Conservation (phyloP, 495 filamentous ascomycete genomes). For the Beverwykella pulmonaria region DNA sequence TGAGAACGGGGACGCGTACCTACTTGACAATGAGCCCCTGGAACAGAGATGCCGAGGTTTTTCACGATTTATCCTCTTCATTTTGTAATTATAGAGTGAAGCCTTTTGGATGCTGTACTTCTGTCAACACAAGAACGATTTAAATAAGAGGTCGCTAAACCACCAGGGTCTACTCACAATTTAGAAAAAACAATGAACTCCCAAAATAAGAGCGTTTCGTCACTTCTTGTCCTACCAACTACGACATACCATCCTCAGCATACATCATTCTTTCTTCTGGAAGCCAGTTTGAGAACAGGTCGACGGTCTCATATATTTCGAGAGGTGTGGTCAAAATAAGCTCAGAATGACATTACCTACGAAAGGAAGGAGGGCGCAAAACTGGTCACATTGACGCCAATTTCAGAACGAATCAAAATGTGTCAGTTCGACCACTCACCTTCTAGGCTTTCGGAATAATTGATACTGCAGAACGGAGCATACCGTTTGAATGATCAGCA, state of each 20-base stretch:
- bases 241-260: not conserved
- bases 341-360: not conserved
- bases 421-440: not conserved
- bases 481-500: no score
- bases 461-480: no score
- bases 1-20: not conserved
- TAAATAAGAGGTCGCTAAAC: not conserved
- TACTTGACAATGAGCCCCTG: not conserved
- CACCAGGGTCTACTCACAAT: not conserved
- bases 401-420: not conserved
- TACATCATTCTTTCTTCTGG: not conserved
- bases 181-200: not conserved
- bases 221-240: not conserved
- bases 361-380: not conserved
- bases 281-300: not conserved
- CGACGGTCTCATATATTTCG: not conserved
- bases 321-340: not conserved
- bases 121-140: not conserved
- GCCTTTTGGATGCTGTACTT: not conserved
- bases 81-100: not conserved
- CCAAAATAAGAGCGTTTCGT: not conserved
- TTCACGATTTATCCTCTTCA: not conserved
- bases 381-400: not conserved
- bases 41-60: not conserved
- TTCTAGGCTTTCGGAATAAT: not conserved